Percentiles rank a stretch among this genome's conserved stretches.
These are phyloP conservation scores for Pezizomycotina sp. DNA, from an alignment of 2,329 filamentous ascomycete genomes.

Conservation along the genomic window DNA sequence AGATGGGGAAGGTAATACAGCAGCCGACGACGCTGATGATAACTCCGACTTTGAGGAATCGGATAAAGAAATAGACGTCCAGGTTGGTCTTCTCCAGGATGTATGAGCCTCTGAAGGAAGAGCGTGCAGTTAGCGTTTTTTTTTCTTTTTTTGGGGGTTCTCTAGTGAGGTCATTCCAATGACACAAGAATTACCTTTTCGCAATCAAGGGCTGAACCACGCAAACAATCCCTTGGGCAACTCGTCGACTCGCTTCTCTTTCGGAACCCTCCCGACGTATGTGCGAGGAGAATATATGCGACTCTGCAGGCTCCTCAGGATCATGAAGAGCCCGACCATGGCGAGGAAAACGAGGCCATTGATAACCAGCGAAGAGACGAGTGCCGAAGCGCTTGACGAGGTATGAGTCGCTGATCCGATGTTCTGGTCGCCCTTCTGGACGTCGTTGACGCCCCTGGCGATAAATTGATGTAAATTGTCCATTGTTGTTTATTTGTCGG, in stretches of 20 bases:
- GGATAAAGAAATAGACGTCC: slow-evolving; percentile 79
- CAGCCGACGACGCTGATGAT: slow-evolving; percentile 71
- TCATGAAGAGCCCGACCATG: slow-evolving; percentile 36
- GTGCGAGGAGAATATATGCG: slow-evolving; percentile 41
- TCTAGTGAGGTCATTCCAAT: too few species aligned
- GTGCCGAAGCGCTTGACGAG: slow-evolving; percentile 31
- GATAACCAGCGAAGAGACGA: slow-evolving; percentile 36
- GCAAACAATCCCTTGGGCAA: slow-evolving; percentile 12
- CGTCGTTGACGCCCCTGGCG: too few species aligned
- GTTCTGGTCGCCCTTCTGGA: slow-evolving; percentile 24
- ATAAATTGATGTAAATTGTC: too few species aligned
- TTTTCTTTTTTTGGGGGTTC: slow-evolving; percentile 27
- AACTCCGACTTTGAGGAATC: slow-evolving; percentile 65
- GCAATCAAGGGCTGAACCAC: slow-evolving; percentile 9
- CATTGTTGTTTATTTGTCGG: too few species aligned
- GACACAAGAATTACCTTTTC: slow-evolving; percentile 19
- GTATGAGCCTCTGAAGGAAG: slow-evolving; percentile 48
- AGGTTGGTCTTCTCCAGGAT: slow-evolving; percentile 81
- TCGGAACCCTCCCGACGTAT: slow-evolving; percentile 38
- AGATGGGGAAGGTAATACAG: slow-evolving; percentile 67
- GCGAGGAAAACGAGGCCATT: slow-evolving; percentile 32
- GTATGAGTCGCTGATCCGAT: slow-evolving; percentile 24
- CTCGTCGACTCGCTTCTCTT: slow-evolving; percentile 17
- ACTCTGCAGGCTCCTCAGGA: slow-evolving; percentile 35
- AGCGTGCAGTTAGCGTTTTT: slow-evolving; percentile 34